Base-by-base conservation (phyloP, 2,329 filamentous ascomycete species). In the Aspergillus fijiensis region DNA sequence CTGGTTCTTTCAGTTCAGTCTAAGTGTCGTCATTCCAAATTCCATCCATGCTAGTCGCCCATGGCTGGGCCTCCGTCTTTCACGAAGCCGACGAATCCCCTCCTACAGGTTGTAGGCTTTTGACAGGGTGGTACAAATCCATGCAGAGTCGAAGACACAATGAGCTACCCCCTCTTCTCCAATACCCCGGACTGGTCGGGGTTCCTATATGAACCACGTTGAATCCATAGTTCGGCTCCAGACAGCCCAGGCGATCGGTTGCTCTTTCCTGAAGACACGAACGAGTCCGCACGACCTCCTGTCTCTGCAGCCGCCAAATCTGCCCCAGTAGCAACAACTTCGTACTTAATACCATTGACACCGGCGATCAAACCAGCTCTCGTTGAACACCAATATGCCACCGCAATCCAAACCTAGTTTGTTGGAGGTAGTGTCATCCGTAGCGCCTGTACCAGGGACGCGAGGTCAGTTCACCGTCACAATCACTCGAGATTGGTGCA, bases 401-500 rank as follows among this genome's bases (percentile, higher is more conserved):
- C 55, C 53, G 5, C 53, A 16, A 21, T 31, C 4, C 3, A 47
- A 7, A 23, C 45, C 59, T 9, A 63, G 59, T 16, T 49, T 67
- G n/a, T 14, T 64, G 54, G 53, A 63, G 25, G 64, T 61, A 33
- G 53, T 59, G 35, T 67, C 65, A 25, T 58, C 63, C 19, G 25
- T 67, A 33, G 57, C 55, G 3, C 52, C 54, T 5, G 60, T 61
- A 21, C 27, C 63, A 25, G 63, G 59, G 9, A 59, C 55, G 14
- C 60, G 25, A 12, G 53, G 62, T 49, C 61, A 57, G 23, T 68
- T 66, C 23, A 47, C 55, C 35, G 57, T 61, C n/a, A 57, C 49
- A 10, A 60, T 68, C 25, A 54, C 65, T 14, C 60, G 25, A 10
- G 62, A 67, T 58, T 68, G 66, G 65, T 65, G 64, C 25, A 66